A percentile compares a stretch with the other conserved stretches of the same genome.
These are phyloP conservation scores for Leccinum pseudoinsigne DNA, from an alignment of 1,284 basidiomycete species.

Conservation along the genomic window DNA sequence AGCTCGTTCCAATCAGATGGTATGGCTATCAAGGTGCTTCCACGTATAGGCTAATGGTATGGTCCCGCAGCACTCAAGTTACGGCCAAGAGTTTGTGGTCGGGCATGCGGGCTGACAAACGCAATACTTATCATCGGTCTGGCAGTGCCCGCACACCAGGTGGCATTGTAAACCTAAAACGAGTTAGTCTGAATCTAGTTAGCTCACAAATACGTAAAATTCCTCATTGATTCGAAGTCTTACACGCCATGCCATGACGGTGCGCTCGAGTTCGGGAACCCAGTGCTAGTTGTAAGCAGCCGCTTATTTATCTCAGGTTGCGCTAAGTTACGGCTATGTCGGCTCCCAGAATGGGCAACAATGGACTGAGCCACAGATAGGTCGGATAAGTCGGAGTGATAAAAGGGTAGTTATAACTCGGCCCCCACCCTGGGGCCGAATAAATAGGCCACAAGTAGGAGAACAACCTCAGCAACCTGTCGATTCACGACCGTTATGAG, in stretches of 20 bases:
- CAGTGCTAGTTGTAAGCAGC: not conserved
- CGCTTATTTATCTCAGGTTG: not conserved
- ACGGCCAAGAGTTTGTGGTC: not conserved
- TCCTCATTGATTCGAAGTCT: not conserved
- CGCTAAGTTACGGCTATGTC: not conserved
- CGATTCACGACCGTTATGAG: not conserved
- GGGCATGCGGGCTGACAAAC: too few species aligned
- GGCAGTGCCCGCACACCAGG: too few species aligned
- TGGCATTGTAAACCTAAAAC: not conserved
- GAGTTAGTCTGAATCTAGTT: not conserved
- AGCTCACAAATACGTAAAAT: not conserved
- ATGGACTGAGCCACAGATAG: not conserved
- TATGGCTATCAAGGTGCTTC: too few species aligned
- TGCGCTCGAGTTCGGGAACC: not conserved
- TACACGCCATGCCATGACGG: not conserved
- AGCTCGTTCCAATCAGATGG: not conserved
- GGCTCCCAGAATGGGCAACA: not conserved
- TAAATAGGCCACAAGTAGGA: not conserved
- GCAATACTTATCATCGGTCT: too few species aligned
- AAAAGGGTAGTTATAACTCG: not conserved
- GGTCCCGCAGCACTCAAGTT: not conserved
- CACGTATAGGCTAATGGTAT: not conserved
- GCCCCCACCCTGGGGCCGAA: not conserved
- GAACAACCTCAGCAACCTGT: not conserved
- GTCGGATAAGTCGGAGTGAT: not conserved